phyloP scores from a whole-genome alignment of 2,329 filamentous ascomycete genomes.

The Dothiorella sarmentorum region DNA sequence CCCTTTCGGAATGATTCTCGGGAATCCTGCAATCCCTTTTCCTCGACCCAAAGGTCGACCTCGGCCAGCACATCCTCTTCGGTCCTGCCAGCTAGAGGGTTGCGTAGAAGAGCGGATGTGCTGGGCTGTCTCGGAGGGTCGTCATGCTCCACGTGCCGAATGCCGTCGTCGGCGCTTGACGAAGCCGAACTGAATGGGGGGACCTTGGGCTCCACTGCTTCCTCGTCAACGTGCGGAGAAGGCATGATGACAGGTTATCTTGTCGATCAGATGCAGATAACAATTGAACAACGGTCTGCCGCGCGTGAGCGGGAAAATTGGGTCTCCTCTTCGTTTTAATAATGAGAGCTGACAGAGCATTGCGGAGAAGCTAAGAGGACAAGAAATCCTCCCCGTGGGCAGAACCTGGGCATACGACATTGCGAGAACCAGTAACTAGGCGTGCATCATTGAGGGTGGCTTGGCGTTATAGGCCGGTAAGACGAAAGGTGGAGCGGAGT shows the following conservation, averaged over 20 bases:
- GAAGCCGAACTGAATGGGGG: neutral
- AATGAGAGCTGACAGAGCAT: neutral
- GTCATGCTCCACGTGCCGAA: neutral
- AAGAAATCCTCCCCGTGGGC: conserved; percentile 3
- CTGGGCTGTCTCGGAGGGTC: neutral
- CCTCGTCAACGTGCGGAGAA: neutral
- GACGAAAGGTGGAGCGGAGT: neutral
- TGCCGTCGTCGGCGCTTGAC: neutral
- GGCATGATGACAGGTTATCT: neutral
- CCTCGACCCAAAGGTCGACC: conserved; percentile 53
- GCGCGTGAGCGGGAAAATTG: neutral
- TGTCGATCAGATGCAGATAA: neutral
- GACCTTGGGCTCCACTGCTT: neutral
- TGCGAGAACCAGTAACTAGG: neutral
- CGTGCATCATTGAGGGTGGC: neutral
- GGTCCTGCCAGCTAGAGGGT: conserved; percentile 54
- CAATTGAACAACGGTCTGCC: neutral
- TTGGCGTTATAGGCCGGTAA: neutral
- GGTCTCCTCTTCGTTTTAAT: neutral
- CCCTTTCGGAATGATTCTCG: conserved; percentile 60
- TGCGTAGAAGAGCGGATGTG: conserved; percentile 40
- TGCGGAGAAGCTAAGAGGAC: conserved; percentile 4
- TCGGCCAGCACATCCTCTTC: conserved; percentile 51
- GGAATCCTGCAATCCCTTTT: conserved; percentile 49
- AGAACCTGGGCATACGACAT: neutral